phyloP scores from a whole-genome alignment of 2,329 filamentous ascomycete genomes.

The Plectosphaerella sp. region DNA sequence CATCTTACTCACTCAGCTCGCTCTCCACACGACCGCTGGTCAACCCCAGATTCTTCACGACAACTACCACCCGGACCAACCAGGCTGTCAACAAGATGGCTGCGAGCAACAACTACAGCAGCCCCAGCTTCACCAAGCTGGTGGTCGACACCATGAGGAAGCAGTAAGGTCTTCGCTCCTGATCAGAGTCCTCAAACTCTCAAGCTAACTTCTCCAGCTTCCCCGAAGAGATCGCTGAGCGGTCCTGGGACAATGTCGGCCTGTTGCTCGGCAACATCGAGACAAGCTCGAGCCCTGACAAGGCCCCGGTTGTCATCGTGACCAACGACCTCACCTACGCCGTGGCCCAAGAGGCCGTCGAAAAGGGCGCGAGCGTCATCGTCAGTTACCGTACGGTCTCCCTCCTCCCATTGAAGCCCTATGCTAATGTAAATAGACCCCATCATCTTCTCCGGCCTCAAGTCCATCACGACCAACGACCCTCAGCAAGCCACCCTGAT shows the following conservation, averaged over 20 bases:
- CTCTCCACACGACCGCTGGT: too few relatives aligned
- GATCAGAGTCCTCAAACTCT: background rate
- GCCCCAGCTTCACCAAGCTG: constrained; percentile 40
- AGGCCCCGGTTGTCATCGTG: constrained; percentile 39
- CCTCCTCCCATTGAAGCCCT: background rate
- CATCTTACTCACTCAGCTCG: too few relatives aligned
- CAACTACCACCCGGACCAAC: background rate
- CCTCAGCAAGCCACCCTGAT: constrained; percentile 84
- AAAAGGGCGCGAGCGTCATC: constrained; percentile 69
- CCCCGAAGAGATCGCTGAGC: constrained; percentile 83
- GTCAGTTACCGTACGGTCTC: constrained; percentile 72
- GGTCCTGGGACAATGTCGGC: constrained; percentile 95
- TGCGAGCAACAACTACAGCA: constrained; percentile 10
- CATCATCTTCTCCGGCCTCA: constrained; percentile 92
- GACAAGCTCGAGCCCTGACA: constrained; percentile 14
- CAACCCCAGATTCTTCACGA: background rate
- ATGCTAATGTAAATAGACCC: constrained; percentile 57
- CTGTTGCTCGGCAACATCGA: constrained; percentile 53
- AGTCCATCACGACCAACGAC: constrained; percentile 78
- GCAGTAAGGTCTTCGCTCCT: constrained; percentile 49
- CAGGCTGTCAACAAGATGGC: constrained; percentile 10
- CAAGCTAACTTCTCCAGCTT: constrained; percentile 54
- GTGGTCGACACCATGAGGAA: constrained; percentile 77
- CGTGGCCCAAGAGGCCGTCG: constrained; percentile 87
- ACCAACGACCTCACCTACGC: constrained; percentile 87